Percentiles rank a stretch among this genome's conserved stretches.
Conservation (phyloP, 352 stramenopile species). For the Blastocystis sp. region DNA sequence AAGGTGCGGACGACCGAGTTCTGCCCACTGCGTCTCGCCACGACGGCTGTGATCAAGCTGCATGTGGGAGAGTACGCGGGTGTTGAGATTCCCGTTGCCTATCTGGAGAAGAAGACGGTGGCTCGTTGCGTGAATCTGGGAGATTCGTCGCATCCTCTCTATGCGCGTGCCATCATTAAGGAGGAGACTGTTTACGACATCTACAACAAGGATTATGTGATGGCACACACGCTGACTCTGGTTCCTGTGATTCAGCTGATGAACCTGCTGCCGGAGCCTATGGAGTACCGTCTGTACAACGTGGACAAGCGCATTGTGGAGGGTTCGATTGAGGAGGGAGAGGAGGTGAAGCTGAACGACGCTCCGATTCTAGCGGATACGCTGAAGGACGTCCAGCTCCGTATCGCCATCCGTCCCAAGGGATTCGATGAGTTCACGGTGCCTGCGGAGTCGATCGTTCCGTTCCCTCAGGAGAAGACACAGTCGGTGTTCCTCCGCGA, state of each 20-base stretch:
- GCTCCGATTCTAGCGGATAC: not conserved
- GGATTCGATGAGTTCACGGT: not conserved
- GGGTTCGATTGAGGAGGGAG: not conserved
- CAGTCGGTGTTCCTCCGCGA: not conserved
- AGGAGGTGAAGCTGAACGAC: not conserved
- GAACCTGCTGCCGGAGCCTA: conserved; percentile 17
- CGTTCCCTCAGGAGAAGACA: conserved; percentile 1
- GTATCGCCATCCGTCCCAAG: not conserved
- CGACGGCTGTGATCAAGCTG: not conserved
- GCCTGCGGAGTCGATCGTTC: conserved; percentile 8
- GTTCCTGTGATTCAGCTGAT: conserved; percentile 13
- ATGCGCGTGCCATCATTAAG: not conserved
- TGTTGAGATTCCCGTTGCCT: not conserved
- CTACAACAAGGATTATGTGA: conserved; percentile 35
- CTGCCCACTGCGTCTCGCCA: not conserved
- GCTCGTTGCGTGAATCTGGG: not conserved
- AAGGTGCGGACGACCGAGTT: not conserved
- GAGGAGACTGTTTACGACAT: conserved; percentile 22
- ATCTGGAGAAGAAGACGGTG: not conserved
- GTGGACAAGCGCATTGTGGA: not conserved
- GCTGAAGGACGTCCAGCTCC: not conserved
- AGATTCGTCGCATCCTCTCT: not conserved
- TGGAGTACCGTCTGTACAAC: conserved; percentile 25
- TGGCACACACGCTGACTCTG: not conserved
- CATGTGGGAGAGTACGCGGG: not conserved